Conservation (phyloP, 2,329 filamentous ascomycete species). For the Akanthomyces uredinophilus region DNA sequence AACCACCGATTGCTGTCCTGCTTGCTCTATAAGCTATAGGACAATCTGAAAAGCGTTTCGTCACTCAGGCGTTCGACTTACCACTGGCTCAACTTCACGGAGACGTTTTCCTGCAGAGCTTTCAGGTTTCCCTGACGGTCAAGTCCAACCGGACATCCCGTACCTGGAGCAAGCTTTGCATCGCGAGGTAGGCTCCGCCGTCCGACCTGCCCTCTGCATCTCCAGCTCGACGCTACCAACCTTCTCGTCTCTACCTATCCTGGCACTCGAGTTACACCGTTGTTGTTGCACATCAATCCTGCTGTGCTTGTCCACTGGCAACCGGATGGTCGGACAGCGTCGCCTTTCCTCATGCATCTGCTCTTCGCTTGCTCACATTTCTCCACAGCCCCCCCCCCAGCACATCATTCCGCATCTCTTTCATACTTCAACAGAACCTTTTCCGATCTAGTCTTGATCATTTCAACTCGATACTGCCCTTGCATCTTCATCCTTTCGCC, state of each 20-base stretch:
- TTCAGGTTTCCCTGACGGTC: neutral
- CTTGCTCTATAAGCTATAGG: neutral
- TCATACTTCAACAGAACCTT: neutral
- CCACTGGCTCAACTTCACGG: neutral
- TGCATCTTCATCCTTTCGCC: neutral
- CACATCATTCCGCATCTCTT: constrained; percentile 1
- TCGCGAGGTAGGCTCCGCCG: constrained; percentile 3
- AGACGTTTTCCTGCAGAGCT: neutral
- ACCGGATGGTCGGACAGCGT: constrained; percentile 7
- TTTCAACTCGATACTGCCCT: neutral
- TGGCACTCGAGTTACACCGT: constrained; percentile 5
- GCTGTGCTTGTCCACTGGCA: constrained; percentile 9
- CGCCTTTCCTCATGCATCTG: constrained; percentile 10
- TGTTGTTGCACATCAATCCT: constrained; percentile 12
- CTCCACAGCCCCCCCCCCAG: neutral
- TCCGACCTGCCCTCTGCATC: constrained; percentile 7
- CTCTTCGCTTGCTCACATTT: constrained; percentile 5
- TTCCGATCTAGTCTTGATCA: neutral
- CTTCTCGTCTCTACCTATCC: neutral
- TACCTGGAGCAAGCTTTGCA: constrained; percentile 1
- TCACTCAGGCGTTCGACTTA: neutral
- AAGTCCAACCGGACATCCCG: neutral
- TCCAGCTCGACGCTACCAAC: neutral
- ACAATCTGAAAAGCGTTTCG: neutral
- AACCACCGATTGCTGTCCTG: constrained; percentile 1